Evolutionary conservation across 192 early-diverging fungal genomes (phyloP).

Genomic region (Thamnidium elegans): DNA sequence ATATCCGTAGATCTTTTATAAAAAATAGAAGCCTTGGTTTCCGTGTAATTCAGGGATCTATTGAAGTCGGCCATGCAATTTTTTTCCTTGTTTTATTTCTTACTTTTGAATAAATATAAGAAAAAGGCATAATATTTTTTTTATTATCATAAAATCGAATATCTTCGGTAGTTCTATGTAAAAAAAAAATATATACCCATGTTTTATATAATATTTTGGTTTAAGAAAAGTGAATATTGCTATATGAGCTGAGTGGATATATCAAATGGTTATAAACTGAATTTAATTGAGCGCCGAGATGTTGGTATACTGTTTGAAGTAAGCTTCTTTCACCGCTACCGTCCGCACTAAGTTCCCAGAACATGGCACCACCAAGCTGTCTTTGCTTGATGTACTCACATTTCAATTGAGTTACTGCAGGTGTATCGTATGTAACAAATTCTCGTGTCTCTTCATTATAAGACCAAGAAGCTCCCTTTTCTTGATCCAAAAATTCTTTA

Average conservation of each 20-base stretch:
- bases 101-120: no score
- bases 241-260: constrained; percentile 25
- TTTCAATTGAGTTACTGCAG: constrained; percentile 62
- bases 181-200: no score
- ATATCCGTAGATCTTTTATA: no score
- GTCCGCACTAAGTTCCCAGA: constrained; percentile 73
- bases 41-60: no score
- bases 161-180: no score
- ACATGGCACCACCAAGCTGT: constrained; percentile 70
- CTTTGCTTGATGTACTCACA: constrained; percentile 59
- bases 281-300: constrained; percentile 31
- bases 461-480: constrained; percentile 71
- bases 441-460: constrained; percentile 67
- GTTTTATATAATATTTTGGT: no score
- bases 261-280: constrained; percentile 41
- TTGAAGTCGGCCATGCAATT: no score
- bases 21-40: no score
- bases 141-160: no score
- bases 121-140: no score
- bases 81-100: no score
- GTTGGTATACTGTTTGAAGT: constrained; percentile 30
- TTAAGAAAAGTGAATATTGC: no score
- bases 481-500: constrained; percentile 71
- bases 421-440: constrained; percentile 83
- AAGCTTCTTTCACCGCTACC: constrained; percentile 39